A percentile compares a stretch with the other conserved stretches of the same genome.
phyloP scores from a whole-genome alignment of 805 yeast genomes.

The Hanseniaspora mollemarum region DNA sequence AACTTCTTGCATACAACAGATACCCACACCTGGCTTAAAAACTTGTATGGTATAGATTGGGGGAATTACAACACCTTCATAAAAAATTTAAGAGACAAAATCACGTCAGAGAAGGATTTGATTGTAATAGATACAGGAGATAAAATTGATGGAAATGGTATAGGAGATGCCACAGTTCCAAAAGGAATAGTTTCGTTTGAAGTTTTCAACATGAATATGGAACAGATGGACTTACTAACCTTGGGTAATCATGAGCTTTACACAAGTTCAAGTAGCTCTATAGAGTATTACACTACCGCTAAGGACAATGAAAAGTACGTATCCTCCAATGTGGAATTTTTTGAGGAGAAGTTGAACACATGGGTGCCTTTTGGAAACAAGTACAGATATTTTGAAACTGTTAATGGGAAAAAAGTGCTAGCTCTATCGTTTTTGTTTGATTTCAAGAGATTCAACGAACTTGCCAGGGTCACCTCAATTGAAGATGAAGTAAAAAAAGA shows the following conservation, averaged over 20 bases:
- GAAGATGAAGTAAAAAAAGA: conserved; percentile 42
- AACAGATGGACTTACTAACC: conserved; percentile 64
- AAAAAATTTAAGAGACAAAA: conserved; percentile 36
- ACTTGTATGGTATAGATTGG: conserved; percentile 75
- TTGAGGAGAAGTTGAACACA: conserved; percentile 32
- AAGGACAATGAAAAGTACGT: conserved; percentile 53
- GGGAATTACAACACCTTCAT: conserved; percentile 76
- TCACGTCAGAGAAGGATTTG: conserved; percentile 44
- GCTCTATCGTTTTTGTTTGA: conserved; percentile 73
- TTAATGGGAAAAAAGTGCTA: conserved; percentile 41
- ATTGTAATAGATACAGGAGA: conserved; percentile 82
- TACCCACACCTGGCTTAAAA: conserved; percentile 91
- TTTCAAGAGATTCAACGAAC: conserved; percentile 48
- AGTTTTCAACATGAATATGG: conserved; percentile 43
- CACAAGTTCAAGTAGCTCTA: conserved; percentile 46
- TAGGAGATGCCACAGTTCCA: conserved; percentile 65
- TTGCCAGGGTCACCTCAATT: conserved; percentile 51
- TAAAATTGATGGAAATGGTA: conserved; percentile 88
- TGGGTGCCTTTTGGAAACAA: conserved; percentile 59
- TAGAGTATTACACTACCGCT: conserved; percentile 54
- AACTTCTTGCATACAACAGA: conserved; percentile 92
- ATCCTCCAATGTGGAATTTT: conserved; percentile 58
- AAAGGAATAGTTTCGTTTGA: conserved; percentile 55
- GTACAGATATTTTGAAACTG: conserved; percentile 55
- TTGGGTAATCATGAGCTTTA: conserved; percentile 90